Evolutionary conservation across 73 alveolate species (phyloP), one percentile per base, ranked within the genome.

Genomic region (Symbiodinium pilosum): DNA sequence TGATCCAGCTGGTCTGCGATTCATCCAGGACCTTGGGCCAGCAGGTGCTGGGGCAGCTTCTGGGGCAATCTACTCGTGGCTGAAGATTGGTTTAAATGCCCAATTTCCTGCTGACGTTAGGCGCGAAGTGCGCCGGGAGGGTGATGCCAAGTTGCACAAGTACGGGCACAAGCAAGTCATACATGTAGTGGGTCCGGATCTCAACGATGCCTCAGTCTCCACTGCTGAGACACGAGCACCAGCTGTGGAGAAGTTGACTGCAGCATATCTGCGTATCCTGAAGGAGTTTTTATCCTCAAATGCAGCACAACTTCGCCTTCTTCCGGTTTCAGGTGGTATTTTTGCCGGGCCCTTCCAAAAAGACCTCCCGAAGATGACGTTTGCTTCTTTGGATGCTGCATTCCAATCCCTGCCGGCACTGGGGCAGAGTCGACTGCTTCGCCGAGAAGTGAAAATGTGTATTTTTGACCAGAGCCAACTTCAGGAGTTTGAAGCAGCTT

Each of bases 1-100:
- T 40, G 93, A 86, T 36, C 93, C 93, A 12, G 93, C 93, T 24
- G 93, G 93, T 34, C 52, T 86, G 51, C 93, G 93, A 7, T 86
- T 86, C 93, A 71, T 86, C 24, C 93, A 86, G 14, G 83, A 47
- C 83, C 51, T 86, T 30, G 93, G 93, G 36, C 93, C 93, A 32
- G 93, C 93, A 30, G 83, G 81, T 21, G 93, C 93, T 24, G 93
- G 93, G 43, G 93, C 83, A 7, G 93, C 81, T 8, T 40, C 89
- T 34, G 89, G 69, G 47, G 51, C 93, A 1, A 86, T 86, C 83
- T 86, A 86, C 11, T 42, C 93, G 40, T 86, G 93, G 93, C 93
- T 86, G 28, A 38, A 71, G 83, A 86, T 86, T n/a, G 64, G 64
- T 14, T 34, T 86, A 83, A 52, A 86, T n/a, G 75, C 93, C 21